Evolutionary conservation across 345 rosid genomes (phyloP).

Genomic region (Citrus inodora): DNA sequence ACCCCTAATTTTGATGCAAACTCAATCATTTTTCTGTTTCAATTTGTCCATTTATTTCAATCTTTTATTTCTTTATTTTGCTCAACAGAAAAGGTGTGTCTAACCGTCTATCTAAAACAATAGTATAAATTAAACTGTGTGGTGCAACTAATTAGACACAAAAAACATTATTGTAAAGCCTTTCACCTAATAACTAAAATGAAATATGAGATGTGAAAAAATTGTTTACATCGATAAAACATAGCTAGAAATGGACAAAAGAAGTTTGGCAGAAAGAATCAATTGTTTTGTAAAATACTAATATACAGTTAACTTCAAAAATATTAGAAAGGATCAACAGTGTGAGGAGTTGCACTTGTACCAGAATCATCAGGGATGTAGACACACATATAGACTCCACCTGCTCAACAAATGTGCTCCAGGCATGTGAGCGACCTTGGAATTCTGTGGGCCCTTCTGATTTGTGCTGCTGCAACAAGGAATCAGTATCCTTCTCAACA

Average conservation of each 20-base stretch:
- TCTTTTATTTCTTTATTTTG: no score
- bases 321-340: neutral
- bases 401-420: conserved; percentile 90
- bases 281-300: neutral
- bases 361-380: conserved; percentile 84
- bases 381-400: conserved; percentile 72
- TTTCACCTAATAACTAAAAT: neutral
- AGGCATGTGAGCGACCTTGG: conserved; percentile 52
- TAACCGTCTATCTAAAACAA: neutral
- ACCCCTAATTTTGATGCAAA: neutral
- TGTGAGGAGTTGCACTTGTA: conserved; percentile 23
- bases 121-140: neutral
- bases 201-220: neutral
- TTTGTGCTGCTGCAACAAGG: conserved; percentile 16
- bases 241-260: neutral
- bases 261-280: neutral
- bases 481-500: conserved; percentile 16
- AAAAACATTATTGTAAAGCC: neutral
- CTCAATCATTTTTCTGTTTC: neutral
- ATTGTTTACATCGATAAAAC: neutral
- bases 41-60: neutral
- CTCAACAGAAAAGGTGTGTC: neutral
- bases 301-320: neutral
- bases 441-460: conserved; percentile 27
- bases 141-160: neutral